These are phyloP conservation scores for Draba incana DNA, from an alignment of 345 rosid genomes.

Conservation along the genomic window DNA sequence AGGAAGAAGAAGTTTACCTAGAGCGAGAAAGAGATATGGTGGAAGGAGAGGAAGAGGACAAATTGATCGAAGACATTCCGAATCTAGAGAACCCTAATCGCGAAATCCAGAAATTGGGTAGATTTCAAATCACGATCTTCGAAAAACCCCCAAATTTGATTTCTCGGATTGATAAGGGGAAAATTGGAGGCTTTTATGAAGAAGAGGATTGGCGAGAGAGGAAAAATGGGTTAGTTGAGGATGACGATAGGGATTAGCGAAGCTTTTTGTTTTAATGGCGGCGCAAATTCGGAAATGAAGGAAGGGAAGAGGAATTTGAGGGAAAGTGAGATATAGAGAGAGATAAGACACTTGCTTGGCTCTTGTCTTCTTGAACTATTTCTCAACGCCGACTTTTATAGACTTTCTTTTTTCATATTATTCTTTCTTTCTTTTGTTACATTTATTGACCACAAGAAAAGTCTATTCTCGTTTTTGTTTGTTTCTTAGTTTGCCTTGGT, in stretches of 20 bases:
- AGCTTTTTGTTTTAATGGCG: conserved; percentile 23
- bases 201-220: conserved; percentile 35
- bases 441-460: background rate
- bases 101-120: conserved; percentile 19
- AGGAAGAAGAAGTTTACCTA: conserved; percentile 35
- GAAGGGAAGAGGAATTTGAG: background rate
- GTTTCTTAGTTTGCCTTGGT: no score
- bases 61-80: conserved; percentile 49
- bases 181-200: background rate
- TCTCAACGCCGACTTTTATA: conserved; percentile 27
- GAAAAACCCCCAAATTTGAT: background rate
- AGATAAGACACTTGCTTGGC: conserved; percentile 37
- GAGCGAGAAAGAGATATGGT: conserved; percentile 46
- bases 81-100: background rate
- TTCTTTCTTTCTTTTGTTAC: background rate
- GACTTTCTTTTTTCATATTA: conserved; percentile 11
- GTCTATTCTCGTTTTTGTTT: no score
- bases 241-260: conserved; percentile 34
- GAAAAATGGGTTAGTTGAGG: conserved; percentile 11
- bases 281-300: conserved; percentile 17
- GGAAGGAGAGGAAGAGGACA: conserved; percentile 46
- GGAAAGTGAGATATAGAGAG: background rate
- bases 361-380: conserved; percentile 18
- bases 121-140: conserved; percentile 15
- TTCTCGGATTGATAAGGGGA: conserved; percentile 9